These are phyloP conservation scores for Kwoniella botswanensis DNA, from an alignment of 768 basidiomycete genomes.

Conservation along the genomic window DNA sequence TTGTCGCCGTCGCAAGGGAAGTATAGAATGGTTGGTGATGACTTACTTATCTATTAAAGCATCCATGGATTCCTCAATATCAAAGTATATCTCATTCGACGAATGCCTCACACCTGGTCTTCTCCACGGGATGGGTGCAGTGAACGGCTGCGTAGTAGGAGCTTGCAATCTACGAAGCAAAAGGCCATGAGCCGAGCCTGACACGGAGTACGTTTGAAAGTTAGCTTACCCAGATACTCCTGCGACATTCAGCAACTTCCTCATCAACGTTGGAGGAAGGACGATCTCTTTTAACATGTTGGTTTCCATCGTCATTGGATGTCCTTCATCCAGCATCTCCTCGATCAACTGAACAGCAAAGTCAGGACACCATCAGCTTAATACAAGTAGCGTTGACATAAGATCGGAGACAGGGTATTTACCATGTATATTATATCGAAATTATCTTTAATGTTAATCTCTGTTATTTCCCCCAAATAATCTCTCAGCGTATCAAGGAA, in stretches of 20 bases:
- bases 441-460: slow-evolving; percentile 80
- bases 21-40: neutral
- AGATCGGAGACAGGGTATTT: slow-evolving; percentile 36
- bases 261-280: slow-evolving; percentile 82
- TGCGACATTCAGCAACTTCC: slow-evolving; percentile 67
- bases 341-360: slow-evolving; percentile 72
- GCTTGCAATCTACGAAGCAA: slow-evolving; percentile 43
- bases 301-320: slow-evolving; percentile 86
- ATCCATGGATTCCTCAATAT: slow-evolving; percentile 79
- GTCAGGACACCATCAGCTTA: neutral
- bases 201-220: neutral
- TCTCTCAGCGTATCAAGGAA: slow-evolving; percentile 82
- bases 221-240: slow-evolving; percentile 62
- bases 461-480: slow-evolving; percentile 84
- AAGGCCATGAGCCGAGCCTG: neutral
- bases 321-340: slow-evolving; percentile 91
- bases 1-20: neutral
- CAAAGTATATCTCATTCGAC: slow-evolving; percentile 91
- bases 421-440: slow-evolving; percentile 96
- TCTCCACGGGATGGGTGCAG: slow-evolving; percentile 93
- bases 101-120: slow-evolving; percentile 80
- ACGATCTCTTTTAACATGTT: slow-evolving; percentile 93
- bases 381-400: neutral
- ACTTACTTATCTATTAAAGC: slow-evolving; percentile 77
- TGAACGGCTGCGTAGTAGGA: slow-evolving; percentile 65